phyloP scores from a whole-genome alignment of 2,329 filamentous ascomycete species.

The Xylaria digitata region DNA sequence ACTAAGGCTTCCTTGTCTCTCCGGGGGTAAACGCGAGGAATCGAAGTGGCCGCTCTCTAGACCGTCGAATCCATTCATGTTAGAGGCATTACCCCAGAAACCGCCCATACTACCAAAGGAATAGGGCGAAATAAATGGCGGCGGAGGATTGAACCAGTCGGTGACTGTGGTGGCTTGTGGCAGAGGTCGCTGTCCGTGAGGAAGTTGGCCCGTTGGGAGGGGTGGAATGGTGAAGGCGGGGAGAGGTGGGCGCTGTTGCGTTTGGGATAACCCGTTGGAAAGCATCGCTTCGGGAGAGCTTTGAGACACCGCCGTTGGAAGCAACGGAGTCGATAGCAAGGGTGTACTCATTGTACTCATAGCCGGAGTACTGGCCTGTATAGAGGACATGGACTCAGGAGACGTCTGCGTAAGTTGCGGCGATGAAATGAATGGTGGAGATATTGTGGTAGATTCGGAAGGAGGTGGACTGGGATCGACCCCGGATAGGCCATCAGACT shows the following conservation, averaged over 20 bases:
- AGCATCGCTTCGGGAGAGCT: constrained; percentile 42
- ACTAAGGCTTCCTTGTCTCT: constrained; percentile 75
- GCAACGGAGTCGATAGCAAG: constrained; percentile 42
- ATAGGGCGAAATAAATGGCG: constrained; percentile 66
- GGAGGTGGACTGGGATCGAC: constrained; percentile 49
- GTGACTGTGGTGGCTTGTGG: constrained; percentile 55
- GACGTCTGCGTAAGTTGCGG: constrained; percentile 46
- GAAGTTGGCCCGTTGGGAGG: constrained; percentile 51
- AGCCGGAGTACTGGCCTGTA: constrained; percentile 41
- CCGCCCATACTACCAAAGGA: constrained; percentile 58
- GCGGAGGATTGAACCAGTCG: constrained; percentile 65
- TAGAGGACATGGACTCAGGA: constrained; percentile 46
- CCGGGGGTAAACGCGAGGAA: constrained; percentile 52
- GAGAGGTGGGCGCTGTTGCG: constrained; percentile 44
- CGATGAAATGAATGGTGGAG: constrained; percentile 48
- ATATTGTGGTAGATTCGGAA: constrained; percentile 46
- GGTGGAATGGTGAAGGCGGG: constrained; percentile 56
- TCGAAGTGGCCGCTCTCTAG: constrained; percentile 41
- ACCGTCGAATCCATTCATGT: constrained; percentile 41
- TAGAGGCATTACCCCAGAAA: constrained; percentile 53
- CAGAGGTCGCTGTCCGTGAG: constrained; percentile 56
- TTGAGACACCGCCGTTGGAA: constrained; percentile 43
- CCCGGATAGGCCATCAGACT: constrained; percentile 49
- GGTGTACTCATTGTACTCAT: constrained; percentile 48
- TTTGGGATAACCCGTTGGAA: constrained; percentile 37